Conservation (phyloP, 2,329 filamentous ascomycete genomes). For the Myrmaecium sp. region DNA sequence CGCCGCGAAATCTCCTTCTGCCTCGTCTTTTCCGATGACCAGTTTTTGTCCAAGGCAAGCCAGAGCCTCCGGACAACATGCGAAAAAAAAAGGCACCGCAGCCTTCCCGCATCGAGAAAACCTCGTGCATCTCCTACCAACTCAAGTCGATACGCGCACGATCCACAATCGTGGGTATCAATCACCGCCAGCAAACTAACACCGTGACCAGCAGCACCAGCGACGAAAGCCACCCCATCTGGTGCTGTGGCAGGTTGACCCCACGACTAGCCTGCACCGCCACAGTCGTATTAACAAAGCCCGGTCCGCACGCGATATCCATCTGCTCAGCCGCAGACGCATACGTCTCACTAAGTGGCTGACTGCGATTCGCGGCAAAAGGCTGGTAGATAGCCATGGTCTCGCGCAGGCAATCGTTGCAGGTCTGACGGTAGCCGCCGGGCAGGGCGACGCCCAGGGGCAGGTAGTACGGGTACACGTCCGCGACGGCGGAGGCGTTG, state of each 20-base stretch:
- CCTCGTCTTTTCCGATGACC: no score
- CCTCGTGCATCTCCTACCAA: no score
- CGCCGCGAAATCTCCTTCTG: no score
- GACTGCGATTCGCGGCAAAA: conserved; percentile 46
- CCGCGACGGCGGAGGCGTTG: conserved; percentile 47
- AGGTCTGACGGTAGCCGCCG: conserved; percentile 49
- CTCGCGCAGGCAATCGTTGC: conserved; percentile 56
- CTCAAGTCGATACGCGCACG: no score
- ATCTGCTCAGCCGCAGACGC: conserved; percentile 53
- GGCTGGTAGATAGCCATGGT: conserved; percentile 70
- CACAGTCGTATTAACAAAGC: conserved; percentile 36
- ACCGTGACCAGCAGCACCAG: conserved; percentile 2
- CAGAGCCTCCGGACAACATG: no score
- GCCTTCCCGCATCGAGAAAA: no score
- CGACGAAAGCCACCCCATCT: conserved; percentile 1
- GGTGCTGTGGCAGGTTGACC: background rate
- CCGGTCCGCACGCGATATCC: conserved; percentile 43
- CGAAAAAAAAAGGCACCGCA: no score
- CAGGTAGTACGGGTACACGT: conserved; percentile 72
- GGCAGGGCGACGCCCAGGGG: conserved; percentile 61
- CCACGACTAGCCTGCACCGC: conserved; percentile 15
- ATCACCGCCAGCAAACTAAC: no score
- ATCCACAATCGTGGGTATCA: no score
- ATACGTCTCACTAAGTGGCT: conserved; percentile 55
- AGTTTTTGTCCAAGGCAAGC: no score